phyloP scores from a whole-genome alignment of 2,329 filamentous ascomycete species.

The Cryphonectria naterciae region DNA sequence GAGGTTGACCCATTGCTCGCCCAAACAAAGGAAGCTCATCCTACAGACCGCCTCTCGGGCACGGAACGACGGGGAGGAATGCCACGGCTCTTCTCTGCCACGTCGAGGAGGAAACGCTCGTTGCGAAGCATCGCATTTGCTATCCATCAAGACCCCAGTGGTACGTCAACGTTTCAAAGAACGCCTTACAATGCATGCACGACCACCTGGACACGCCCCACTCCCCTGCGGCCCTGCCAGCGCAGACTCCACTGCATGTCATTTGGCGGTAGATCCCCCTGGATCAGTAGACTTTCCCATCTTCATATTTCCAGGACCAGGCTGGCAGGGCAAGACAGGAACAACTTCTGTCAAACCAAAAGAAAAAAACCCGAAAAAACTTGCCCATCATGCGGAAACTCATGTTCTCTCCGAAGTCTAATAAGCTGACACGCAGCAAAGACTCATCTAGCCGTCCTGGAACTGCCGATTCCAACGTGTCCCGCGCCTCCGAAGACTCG shows the following conservation, averaged over 20 bases:
- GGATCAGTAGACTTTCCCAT: slow-evolving; percentile 31
- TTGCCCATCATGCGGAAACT: slow-evolving; percentile 30
- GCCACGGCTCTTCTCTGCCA: slow-evolving; percentile 29
- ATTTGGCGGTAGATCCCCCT: slow-evolving; percentile 27
- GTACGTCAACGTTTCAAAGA: slow-evolving; percentile 34
- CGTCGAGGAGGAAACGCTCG: slow-evolving; percentile 31
- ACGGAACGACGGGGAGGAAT: neutral
- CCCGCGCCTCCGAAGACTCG: slow-evolving; percentile 27
- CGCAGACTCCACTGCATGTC: slow-evolving; percentile 28
- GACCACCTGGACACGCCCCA: slow-evolving; percentile 26
- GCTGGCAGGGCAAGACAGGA: slow-evolving; percentile 24
- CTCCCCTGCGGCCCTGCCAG: slow-evolving; percentile 17
- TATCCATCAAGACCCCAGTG: slow-evolving; percentile 36
- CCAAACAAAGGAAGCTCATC: neutral
- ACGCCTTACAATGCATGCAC: slow-evolving; percentile 23
- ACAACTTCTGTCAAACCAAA: slow-evolving; percentile 13
- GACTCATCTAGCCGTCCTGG: slow-evolving; percentile 27
- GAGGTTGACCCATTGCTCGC: neutral
- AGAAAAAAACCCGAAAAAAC: slow-evolving; percentile 4
- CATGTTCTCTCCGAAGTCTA: slow-evolving; percentile 29
- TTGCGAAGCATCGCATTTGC: slow-evolving; percentile 31
- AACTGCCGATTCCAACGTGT: slow-evolving; percentile 27
- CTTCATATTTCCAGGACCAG: slow-evolving; percentile 25
- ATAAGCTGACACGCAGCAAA: slow-evolving; percentile 30
- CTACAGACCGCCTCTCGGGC: neutral